phyloP scores from a whole-genome alignment of 1,139 yeast species.

The Scheffersomyces quercinus region DNA sequence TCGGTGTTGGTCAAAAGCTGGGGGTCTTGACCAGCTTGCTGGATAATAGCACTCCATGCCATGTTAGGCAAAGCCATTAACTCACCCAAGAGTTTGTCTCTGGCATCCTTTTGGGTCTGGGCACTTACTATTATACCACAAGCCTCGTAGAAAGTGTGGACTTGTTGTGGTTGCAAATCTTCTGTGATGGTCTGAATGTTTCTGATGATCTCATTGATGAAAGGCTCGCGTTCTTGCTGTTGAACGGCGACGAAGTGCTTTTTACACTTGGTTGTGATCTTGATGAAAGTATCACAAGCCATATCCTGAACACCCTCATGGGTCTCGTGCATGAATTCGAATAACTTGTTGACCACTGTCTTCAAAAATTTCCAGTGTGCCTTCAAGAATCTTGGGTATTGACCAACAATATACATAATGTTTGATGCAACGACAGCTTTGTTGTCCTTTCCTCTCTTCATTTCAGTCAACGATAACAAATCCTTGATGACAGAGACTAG shows the following conservation, averaged over 20 bases:
- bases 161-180: slow-evolving; percentile 95
- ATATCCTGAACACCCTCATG: slow-evolving; percentile 99
- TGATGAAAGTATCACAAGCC: slow-evolving; percentile 99
- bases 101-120: slow-evolving; percentile 60
- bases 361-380: slow-evolving; percentile 98
- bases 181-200: slow-evolving; percentile 84
- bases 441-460: slow-evolving; percentile 96
- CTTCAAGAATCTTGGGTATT: slow-evolving; percentile 92
- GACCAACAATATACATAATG: slow-evolving; percentile 99
- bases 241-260: slow-evolving; percentile 91
- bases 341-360: slow-evolving; percentile 91
- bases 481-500: slow-evolving; percentile 92
- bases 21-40: slow-evolving; percentile 89
- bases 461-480: slow-evolving; percentile 84
- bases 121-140: slow-evolving; percentile 94
- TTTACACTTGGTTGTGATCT: slow-evolving; percentile 92
- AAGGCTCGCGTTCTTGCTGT: slow-evolving; percentile 86
- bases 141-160: slow-evolving; percentile 96
- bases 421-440: slow-evolving; percentile 99
- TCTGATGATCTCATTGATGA: slow-evolving; percentile 84
- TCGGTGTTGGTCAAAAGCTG: slow-evolving; percentile 78
- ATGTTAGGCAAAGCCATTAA: slow-evolving; percentile 89
- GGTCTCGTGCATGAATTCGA: slow-evolving; percentile 99
- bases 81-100: slow-evolving; percentile 73
- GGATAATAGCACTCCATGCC: slow-evolving; percentile 91